These are phyloP conservation scores for Aspergillus avenaceus DNA, from an alignment of 495 filamentous ascomycete genomes.

Conservation along the genomic window DNA sequence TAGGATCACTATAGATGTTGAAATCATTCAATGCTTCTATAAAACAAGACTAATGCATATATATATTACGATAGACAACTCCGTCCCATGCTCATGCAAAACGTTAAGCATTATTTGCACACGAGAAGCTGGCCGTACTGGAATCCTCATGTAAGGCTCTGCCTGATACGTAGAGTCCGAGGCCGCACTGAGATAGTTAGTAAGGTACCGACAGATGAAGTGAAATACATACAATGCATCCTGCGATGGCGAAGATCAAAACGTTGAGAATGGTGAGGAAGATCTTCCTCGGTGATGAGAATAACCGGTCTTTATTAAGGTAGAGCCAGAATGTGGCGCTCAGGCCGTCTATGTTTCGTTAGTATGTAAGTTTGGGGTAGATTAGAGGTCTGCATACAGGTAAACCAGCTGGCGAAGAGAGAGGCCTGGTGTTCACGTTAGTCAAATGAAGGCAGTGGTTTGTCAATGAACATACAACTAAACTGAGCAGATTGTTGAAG, in stretches of 20 bases:
- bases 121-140: slow-evolving; percentile 28
- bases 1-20: too few species aligned
- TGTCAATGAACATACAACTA: slow-evolving; percentile 17
- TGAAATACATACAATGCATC: slow-evolving; percentile 23
- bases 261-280: slow-evolving; percentile 42
- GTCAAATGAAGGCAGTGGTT: background rate
- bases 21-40: too few species aligned
- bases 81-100: background rate
- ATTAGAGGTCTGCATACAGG: slow-evolving; percentile 16
- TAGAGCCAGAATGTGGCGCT: slow-evolving; percentile 36
- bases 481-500: slow-evolving; percentile 58
- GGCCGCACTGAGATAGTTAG: slow-evolving; percentile 29
- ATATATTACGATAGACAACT: background rate
- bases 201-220: slow-evolving; percentile 4
- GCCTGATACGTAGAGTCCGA: slow-evolving; percentile 37
- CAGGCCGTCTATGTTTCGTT: slow-evolving; percentile 23
- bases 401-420: slow-evolving; percentile 38
- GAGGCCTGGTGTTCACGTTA: slow-evolving; percentile 21
- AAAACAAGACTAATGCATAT: background rate
- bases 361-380: background rate
- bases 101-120: slow-evolving; percentile 23
- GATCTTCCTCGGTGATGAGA: slow-evolving; percentile 39
- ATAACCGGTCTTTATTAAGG: slow-evolving; percentile 51
- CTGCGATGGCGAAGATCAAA: slow-evolving; percentile 49
- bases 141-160: slow-evolving; percentile 31